Evolutionary conservation across 129 eudicot genomes (phyloP).

Genomic region (Heracleum sosnowskyi): DNA sequence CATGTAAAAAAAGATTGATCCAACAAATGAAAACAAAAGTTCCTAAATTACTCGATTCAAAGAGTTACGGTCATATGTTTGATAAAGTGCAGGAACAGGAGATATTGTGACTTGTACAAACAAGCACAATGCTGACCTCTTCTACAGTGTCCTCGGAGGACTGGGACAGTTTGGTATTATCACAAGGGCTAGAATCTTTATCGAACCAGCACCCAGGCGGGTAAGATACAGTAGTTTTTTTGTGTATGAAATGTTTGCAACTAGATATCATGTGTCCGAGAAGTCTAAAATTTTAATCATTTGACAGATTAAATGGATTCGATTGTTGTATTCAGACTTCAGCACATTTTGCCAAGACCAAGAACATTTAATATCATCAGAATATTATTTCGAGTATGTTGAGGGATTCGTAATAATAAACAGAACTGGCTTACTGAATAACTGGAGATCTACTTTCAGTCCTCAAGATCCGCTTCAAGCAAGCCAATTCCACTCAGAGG

Average conservation of each 20-base stretch:
- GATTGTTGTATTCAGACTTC: slow-evolving; percentile 74
- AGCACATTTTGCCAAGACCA: slow-evolving; percentile 62
- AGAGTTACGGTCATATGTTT: too few relatives aligned
- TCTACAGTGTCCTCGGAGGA: slow-evolving; percentile 92
- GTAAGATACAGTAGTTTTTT: too few relatives aligned
- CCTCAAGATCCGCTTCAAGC: slow-evolving; percentile 72
- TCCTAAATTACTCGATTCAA: too few relatives aligned
- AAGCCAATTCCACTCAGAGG: slow-evolving; percentile 57
- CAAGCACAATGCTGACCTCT: slow-evolving; percentile 69
- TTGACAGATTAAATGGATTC: slow-evolving; percentile 90
- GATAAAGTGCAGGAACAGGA: slow-evolving; percentile 64
- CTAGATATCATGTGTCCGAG: neutral
- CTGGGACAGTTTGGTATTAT: slow-evolving; percentile 95
- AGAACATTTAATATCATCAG: slow-evolving; percentile 61
- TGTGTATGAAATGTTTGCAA: too few relatives aligned
- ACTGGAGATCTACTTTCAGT: slow-evolving; percentile 82
- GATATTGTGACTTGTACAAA: slow-evolving; percentile 64
- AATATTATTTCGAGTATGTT: slow-evolving; percentile 61
- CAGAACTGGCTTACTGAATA: slow-evolving; percentile 74
- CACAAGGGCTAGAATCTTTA: slow-evolving; percentile 71
- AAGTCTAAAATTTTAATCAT: neutral
- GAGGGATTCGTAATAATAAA: slow-evolving; percentile 87
- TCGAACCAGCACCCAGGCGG: slow-evolving; percentile 77
- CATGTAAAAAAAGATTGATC: too few relatives aligned
- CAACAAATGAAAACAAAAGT: too few relatives aligned